A percentile compares a stretch with the other conserved stretches of the same genome.
Conservation (phyloP, 352 stramenopile genomes). For the Globisporangium solare region DNA sequence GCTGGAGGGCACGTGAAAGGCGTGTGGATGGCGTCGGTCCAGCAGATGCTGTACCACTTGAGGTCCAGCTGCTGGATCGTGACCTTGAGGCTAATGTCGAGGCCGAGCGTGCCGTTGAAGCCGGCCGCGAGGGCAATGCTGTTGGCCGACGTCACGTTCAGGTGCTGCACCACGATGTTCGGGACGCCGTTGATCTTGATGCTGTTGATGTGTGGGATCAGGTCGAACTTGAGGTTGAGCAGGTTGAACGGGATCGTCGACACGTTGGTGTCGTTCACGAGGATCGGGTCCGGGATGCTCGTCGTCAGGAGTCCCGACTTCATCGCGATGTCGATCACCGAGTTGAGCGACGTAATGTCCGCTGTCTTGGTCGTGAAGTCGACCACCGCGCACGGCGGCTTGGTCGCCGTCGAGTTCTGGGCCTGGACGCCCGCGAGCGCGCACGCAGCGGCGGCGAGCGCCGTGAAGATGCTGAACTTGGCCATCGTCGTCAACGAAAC, state of each 20-base stretch:
- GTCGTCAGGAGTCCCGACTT: constrained; percentile 1
- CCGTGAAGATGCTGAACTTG: constrained; percentile 4
- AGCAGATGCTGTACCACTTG: constrained; percentile 40
- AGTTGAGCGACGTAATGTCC: constrained; percentile 12
- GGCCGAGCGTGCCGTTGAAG: constrained; percentile 25
- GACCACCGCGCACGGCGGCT: constrained; percentile 2
- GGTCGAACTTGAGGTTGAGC: constrained; percentile 26
- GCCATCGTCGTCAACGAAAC: constrained; percentile 1
- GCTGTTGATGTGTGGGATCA: constrained; percentile 22
- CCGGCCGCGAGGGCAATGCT: constrained; percentile 21
- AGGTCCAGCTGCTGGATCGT: constrained; percentile 26
- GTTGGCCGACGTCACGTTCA: constrained; percentile 28
- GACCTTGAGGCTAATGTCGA: constrained; percentile 13
- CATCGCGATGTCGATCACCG: constrained; percentile 12
- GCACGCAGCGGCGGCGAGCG: neutral
- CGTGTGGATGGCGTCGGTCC: constrained; percentile 29
- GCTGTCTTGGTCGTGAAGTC: constrained; percentile 12
- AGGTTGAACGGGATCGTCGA: constrained; percentile 21
- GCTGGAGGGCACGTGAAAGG: constrained; percentile 21
- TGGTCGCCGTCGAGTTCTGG: constrained; percentile 1
- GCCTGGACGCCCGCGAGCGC: constrained; percentile 3
- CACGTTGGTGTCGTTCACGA: constrained; percentile 21
- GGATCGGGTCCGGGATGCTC: constrained; percentile 15
- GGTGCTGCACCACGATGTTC: constrained; percentile 22
- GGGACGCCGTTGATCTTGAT: constrained; percentile 28